Conservation (phyloP, 495 filamentous ascomycete species). For the Penicillium flavigenum region DNA sequence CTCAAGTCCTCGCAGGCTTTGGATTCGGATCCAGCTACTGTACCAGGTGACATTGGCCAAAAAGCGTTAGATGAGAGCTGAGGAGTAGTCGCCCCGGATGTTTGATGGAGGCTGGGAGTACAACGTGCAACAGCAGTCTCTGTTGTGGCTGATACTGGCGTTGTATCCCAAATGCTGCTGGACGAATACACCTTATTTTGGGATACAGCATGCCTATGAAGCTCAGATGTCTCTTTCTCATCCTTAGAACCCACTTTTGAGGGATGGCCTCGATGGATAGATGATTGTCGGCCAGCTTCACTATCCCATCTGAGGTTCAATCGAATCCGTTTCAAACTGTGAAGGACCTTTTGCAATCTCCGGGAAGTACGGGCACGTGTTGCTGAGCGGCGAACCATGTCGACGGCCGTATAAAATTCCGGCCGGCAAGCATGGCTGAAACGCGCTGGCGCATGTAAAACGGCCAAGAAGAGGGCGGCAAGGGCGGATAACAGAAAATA, state of each 20-base stretch:
- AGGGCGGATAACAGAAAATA: slow-evolving; percentile 80
- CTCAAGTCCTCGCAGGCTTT: slow-evolving; percentile 43
- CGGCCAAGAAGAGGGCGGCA: slow-evolving; percentile 75
- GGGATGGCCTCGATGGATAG: neutral
- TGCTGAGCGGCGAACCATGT: slow-evolving; percentile 66
- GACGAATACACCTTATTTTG: neutral
- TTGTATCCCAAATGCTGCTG: slow-evolving; percentile 3
- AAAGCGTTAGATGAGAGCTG: slow-evolving; percentile 17
- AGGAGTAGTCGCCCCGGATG: slow-evolving; percentile 15
- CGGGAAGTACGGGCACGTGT: slow-evolving; percentile 39
- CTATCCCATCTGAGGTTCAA: slow-evolving; percentile 22
- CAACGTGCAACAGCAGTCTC: slow-evolving; percentile 13
- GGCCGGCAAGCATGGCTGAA: slow-evolving; percentile 67
- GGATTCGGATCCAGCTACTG: slow-evolving; percentile 15
- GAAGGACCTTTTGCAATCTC: slow-evolving; percentile 42
- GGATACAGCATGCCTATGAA: neutral
- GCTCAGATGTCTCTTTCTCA: neutral
- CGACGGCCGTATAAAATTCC: slow-evolving; percentile 80
- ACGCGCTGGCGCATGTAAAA: slow-evolving; percentile 69
- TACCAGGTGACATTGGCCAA: slow-evolving; percentile 25
- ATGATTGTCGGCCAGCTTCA: slow-evolving; percentile 1
- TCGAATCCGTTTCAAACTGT: slow-evolving; percentile 39
- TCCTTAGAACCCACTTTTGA: neutral
- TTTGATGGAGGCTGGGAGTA: slow-evolving; percentile 9
- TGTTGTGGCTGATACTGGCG: slow-evolving; percentile 1